phyloP scores from a whole-genome alignment of 1,139 yeast genomes.

The Nakaseomyces delphensis region DNA sequence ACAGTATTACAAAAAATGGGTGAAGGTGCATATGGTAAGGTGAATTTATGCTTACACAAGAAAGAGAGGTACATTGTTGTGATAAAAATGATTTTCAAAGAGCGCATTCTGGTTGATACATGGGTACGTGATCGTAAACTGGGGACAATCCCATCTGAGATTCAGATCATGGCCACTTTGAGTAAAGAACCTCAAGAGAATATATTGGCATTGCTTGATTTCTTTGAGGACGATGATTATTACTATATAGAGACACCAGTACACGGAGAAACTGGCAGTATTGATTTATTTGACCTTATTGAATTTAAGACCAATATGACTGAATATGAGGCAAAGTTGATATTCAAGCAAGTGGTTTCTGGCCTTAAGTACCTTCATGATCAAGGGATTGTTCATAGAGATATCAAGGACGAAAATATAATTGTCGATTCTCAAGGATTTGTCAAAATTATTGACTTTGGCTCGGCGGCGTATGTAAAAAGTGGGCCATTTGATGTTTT shows the following conservation, averaged over 20 bases:
- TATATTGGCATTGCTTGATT: conserved; percentile 73
- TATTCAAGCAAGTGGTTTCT: conserved; percentile 70
- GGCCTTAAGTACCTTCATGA: conserved; percentile 76
- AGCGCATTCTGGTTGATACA: conserved; percentile 83
- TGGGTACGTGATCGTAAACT: conserved; percentile 88
- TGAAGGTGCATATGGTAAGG: conserved; percentile 93
- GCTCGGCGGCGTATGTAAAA: conserved; percentile 82
- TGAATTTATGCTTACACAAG: conserved; percentile 63
- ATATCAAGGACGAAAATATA: conserved; percentile 89
- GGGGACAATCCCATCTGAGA: conserved; percentile 90
- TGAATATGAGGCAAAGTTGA: conserved; percentile 65
- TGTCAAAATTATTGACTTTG: conserved; percentile 86
- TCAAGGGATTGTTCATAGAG: conserved; percentile 87
- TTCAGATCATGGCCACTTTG: conserved; percentile 76
- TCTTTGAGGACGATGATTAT: conserved; percentile 79
- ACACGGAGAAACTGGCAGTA: conserved; percentile 85
- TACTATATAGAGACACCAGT: conserved; percentile 87
- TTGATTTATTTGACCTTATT: conserved; percentile 84
- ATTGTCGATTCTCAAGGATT: conserved; percentile 74
- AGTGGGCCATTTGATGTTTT: conserved; percentile 96
- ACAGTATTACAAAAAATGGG: conserved; percentile 69
- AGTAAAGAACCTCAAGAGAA: conserved; percentile 73
- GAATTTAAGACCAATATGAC: conserved; percentile 75
- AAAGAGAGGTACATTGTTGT: conserved; percentile 53
- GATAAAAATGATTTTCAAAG: conserved; percentile 80